phyloP scores from a whole-genome alignment of 306 rosid species.

The Mimosa bimucronata region DNA sequence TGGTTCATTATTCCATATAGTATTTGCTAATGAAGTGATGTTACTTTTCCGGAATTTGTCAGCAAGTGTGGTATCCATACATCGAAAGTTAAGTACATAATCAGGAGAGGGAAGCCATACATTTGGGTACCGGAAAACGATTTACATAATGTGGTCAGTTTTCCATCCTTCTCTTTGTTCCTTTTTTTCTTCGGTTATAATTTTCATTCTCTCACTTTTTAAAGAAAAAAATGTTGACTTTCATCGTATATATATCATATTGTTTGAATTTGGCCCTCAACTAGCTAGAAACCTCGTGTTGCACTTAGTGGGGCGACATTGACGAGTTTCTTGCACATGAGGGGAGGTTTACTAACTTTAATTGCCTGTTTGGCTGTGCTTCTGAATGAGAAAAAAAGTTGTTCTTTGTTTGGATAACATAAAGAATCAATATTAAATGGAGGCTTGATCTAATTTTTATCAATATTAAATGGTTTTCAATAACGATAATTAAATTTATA shows the following conservation, averaged over 20 bases:
- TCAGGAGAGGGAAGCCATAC: slow-evolving; percentile 79
- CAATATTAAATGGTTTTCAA: slow-evolving; percentile 11
- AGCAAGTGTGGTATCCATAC: slow-evolving; percentile 73
- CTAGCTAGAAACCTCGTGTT: neutral
- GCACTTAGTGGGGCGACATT: neutral
- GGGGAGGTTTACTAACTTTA: neutral
- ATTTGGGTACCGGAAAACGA: slow-evolving; percentile 87
- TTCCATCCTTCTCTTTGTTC: slow-evolving; percentile 6
- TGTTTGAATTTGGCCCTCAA: neutral
- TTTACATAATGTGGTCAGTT: slow-evolving; percentile 81
- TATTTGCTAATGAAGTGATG: slow-evolving; percentile 27
- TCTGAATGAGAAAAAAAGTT: neutral
- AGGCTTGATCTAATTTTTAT: neutral
- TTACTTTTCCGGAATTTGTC: slow-evolving; percentile 42
- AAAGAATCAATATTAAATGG: neutral
- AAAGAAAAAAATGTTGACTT: slow-evolving; percentile 21
- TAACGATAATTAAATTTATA: slow-evolving; percentile 8
- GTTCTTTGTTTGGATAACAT: neutral
- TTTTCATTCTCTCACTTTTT: neutral
- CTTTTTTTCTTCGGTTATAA: neutral
- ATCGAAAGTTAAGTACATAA: slow-evolving; percentile 77
- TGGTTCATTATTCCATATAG: neutral
- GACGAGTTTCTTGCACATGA: neutral
- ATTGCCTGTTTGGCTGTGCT: neutral
- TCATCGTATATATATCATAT: slow-evolving; percentile 5